Evolutionary conservation across 2,329 filamentous ascomycete genomes (phyloP), one percentile per base, ranked within the genome.

Genomic region (Talaromyces marneffei): DNA sequence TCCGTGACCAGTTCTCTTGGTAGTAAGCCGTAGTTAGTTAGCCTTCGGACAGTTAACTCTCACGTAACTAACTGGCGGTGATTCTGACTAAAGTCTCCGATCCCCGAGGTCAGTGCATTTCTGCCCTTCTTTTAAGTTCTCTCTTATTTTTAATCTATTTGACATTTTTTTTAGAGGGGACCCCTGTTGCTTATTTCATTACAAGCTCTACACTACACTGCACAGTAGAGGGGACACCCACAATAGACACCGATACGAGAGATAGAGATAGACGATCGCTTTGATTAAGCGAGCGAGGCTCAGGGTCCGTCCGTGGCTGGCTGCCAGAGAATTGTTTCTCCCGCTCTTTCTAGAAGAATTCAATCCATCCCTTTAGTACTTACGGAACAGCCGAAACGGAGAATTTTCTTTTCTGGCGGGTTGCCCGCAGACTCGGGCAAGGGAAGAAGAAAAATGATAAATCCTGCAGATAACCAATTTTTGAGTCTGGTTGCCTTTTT

Each of bases 271-370:
- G 39, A 29, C 23, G 44, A 27, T 29, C 44, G 29, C 6, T 48
- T 29, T 48, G 44, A 29, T n/a, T 48, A 48, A 48, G 44, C 44
- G 44, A 48, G 44, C 44, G 44, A 48, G 44, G 23, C 44, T 48
- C 14, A 48, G 14, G 44, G 25, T 29, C 14, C 44, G 25, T 29
- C 14, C 44, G 44, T 48, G 44, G 44, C 44, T 48, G 44, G 44
- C n/a, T n/a, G n/a, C n/a, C n/a, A n/a, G n/a, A n/a, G n/a, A n/a
- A 42, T 20, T 20, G 8, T 16, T 55, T 55, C 52, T 55, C 52
- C 52, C 52, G 52, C 52, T 55, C 52, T 37, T 55, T 55, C 52
- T 55, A 55, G 52, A 55, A 55, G 25, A 55, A n/a, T 29, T 27
- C 23, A 48, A 27, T 29, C 25, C n/a, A n/a, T n/a, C n/a, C n/a